A percentile compares a stretch with the other conserved stretches of the same genome.
Evolutionary conservation across 257 asterid genomes (phyloP).

Genomic region (Pogostemon cablin): DNA sequence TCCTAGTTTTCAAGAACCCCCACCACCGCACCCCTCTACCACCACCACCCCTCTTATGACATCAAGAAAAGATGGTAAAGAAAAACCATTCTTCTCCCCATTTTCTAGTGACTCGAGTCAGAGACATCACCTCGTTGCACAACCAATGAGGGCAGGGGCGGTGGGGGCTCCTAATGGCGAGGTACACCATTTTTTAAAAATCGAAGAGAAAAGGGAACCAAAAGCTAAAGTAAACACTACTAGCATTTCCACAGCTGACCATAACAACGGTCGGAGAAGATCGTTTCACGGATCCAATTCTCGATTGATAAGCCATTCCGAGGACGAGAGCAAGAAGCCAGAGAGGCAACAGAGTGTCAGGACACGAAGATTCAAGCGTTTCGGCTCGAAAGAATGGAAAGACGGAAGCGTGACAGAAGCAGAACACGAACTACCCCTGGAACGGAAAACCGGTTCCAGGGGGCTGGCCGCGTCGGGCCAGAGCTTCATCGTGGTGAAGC

Average conservation of each 20-base stretch:
- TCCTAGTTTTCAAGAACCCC: slow-evolving; percentile 48
- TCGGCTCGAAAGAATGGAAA: slow-evolving; percentile 39
- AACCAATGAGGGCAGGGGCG: background rate
- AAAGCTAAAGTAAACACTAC: background rate
- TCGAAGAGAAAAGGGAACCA: background rate
- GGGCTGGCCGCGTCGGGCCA: slow-evolving; percentile 11
- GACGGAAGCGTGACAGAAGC: slow-evolving; percentile 17
- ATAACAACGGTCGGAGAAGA: background rate
- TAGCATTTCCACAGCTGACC: background rate
- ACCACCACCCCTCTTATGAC: background rate
- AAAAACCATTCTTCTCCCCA: background rate
- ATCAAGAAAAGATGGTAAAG: background rate
- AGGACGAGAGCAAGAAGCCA: slow-evolving; percentile 26
- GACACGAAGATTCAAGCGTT: slow-evolving; percentile 35
- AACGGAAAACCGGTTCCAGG: no score
- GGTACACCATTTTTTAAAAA: no score
- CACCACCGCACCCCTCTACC: slow-evolving; percentile 20
- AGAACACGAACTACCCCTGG: background rate
- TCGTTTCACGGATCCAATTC: background rate
- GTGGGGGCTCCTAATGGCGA: no score
- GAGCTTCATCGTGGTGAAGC: slow-evolving; percentile 71
- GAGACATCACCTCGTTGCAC: background rate
- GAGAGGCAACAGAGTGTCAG: slow-evolving; percentile 28
- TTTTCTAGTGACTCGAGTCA: background rate
- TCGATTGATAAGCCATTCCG: background rate